phyloP scores from a whole-genome alignment of 306 rosid species.

The Corylus avellana region DNA sequence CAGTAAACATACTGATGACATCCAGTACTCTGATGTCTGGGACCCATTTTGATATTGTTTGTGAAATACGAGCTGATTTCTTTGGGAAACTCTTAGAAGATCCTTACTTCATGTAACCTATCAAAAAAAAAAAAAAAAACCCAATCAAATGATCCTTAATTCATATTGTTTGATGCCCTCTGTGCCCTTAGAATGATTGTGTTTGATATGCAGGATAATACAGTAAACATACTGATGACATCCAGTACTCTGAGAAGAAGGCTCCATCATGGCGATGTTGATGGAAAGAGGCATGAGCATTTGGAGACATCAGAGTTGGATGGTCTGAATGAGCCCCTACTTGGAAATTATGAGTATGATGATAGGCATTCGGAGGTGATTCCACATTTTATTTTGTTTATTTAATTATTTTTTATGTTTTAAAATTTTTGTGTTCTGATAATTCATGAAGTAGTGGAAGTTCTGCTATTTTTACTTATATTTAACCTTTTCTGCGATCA shows the following conservation, averaged over 20 bases:
- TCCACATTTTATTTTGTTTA: not conserved
- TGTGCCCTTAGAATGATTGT: not conserved
- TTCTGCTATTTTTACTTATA: not conserved
- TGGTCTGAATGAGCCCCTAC: constrained; percentile 65
- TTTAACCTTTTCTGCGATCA: not conserved
- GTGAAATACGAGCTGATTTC: too few relatives aligned
- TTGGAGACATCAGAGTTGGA: constrained; percentile 51
- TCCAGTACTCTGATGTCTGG: too few relatives aligned
- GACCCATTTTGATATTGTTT: too few relatives aligned
- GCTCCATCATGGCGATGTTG: constrained; percentile 86
- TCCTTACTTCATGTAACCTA: too few relatives aligned
- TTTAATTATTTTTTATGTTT: not conserved
- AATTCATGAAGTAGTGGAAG: not conserved
- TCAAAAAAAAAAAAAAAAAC: too few relatives aligned
- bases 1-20: too few relatives aligned
- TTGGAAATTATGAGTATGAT: constrained; percentile 42
- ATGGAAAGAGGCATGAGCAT: constrained; percentile 59
- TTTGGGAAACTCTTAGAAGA: too few relatives aligned
- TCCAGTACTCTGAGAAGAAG: constrained; percentile 78
- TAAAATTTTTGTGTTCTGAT: not conserved
- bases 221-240: constrained; percentile 44
- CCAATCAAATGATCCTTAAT: too few relatives aligned
- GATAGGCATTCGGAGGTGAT: constrained; percentile 52
- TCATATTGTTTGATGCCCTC: not conserved
- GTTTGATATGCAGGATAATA: constrained; percentile 38